Evolutionary conservation across 2,329 filamentous ascomycete species (phyloP).

Genomic region (Coleophoma crateriformis): DNA sequence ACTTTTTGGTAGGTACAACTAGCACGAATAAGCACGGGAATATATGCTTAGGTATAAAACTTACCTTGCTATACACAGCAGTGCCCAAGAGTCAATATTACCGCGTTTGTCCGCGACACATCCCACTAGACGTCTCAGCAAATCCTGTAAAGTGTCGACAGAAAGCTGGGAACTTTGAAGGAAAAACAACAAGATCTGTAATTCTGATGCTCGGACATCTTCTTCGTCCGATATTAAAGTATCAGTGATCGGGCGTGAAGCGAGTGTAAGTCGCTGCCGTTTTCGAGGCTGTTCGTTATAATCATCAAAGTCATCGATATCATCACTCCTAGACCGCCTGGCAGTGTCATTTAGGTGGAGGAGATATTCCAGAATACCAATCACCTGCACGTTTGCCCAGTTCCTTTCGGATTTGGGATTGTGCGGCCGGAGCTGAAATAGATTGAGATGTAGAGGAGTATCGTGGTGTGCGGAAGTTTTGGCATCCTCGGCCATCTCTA

Average conservation of each 20-base stretch:
- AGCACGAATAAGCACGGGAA: background rate
- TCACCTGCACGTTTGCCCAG: conserved; percentile 53
- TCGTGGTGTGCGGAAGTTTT: background rate
- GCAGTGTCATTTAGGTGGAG: conserved; percentile 13
- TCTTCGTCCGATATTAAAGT: conserved; percentile 18
- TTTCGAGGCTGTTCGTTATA: conserved; percentile 20
- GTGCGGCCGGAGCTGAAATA: conserved; percentile 49
- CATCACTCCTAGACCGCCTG: background rate
- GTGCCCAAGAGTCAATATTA: conserved; percentile 69
- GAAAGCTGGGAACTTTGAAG: conserved; percentile 39
- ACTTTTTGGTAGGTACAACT: conserved; percentile 41
- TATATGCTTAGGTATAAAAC: conserved; percentile 15
- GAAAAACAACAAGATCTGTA: conserved; percentile 48
- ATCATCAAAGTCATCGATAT: conserved; percentile 7
- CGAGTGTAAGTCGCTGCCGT: conserved; percentile 18
- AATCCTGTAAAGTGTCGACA: conserved; percentile 44
- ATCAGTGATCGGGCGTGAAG: conserved; percentile 19
- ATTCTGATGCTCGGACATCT: conserved; percentile 22
- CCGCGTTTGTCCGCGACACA: conserved; percentile 66
- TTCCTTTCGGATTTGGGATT: conserved; percentile 50
- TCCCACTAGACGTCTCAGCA: conserved; percentile 52
- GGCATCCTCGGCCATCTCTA: conserved; percentile 41
- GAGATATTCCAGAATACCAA: conserved; percentile 48
- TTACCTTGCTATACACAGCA: conserved; percentile 77
- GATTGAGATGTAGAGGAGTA: conserved; percentile 37